Base-by-base conservation (phyloP, 2,329 filamentous ascomycete species). In the Neofusicoccum umdonicola region DNA sequence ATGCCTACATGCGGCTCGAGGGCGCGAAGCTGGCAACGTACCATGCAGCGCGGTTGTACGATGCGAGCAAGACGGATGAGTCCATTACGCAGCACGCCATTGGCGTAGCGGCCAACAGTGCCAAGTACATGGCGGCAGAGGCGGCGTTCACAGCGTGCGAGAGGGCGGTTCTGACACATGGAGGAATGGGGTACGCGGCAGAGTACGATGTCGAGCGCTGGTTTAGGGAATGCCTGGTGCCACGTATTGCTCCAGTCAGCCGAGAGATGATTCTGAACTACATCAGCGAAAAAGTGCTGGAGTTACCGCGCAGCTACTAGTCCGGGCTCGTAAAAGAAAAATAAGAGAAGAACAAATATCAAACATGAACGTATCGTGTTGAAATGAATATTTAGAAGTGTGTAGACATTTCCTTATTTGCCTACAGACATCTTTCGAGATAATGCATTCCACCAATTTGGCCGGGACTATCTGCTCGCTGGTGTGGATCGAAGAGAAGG, bases 191-290 rank as follows among this genome's bases (percentile, higher is more conserved):
- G 0, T 88, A 88, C 75, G 85, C 85, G 6, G 82, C 84, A 66
- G 86, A 88, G 69, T 88, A 87, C 69, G 83, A 88, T 71, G 86
- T 88, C 0, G 85, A 88, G 73, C 76, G 86, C 52, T 88, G 85
- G 72, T 69, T 88, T 62, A 77, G 86, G 42, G 85, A 87, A 72
- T 83, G 82, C 61, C 81, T 87, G 65, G 84, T 87, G 9, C 85
- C 85, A 1, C 72, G 85, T 22, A 85, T 88, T 66, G 85, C 85
- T 2, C 85, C 85, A 0, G 83, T 88, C 5, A 86, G 83, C 68
- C 74, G 83, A 67, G 90, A 92, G 78, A 92, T 92, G 90, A 90
- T 92, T 61, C 78, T 90, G 80, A 92, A 91, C 68, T 91, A 87
- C 73, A 84, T 92, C 12, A 82, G 84, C 2, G 89, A 91, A 73